Percentiles rank a stretch among this genome's conserved stretches.
Evolutionary conservation across 257 asterid genomes (phyloP).

Genomic region (Lycium ferocissimum): DNA sequence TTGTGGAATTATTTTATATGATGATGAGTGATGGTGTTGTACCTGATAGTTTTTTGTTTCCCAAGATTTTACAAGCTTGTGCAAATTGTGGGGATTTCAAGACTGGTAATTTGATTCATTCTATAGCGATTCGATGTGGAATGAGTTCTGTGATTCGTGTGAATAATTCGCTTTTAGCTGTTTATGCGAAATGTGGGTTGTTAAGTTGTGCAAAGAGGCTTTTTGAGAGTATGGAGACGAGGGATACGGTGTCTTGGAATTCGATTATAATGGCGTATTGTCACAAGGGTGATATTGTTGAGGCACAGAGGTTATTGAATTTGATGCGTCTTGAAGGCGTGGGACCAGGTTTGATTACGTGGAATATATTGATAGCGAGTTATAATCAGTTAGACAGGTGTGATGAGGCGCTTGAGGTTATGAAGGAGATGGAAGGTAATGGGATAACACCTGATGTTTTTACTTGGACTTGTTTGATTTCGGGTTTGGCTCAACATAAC

Average conservation of each 20-base stretch:
- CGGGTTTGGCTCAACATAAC: slow-evolving; percentile 68
- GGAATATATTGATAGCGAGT: slow-evolving; percentile 72
- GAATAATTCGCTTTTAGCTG: slow-evolving; percentile 69
- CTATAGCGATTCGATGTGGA: slow-evolving; percentile 55
- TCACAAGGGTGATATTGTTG: slow-evolving; percentile 51
- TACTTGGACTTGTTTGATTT: slow-evolving; percentile 77
- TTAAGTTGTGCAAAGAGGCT: slow-evolving; percentile 58
- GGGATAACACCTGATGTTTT: slow-evolving; percentile 70
- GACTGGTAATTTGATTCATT: slow-evolving; percentile 72
- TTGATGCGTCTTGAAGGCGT: slow-evolving; percentile 59
- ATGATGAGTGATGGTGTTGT: slow-evolving; percentile 64
- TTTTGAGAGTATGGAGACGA: slow-evolving; percentile 56
- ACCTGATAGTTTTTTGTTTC: slow-evolving; percentile 71
- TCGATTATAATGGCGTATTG: slow-evolving; percentile 71
- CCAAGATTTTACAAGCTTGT: slow-evolving; percentile 81
- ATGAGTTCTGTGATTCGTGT: slow-evolving; percentile 54
- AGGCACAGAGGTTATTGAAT: slow-evolving; percentile 57
- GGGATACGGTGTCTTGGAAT: slow-evolving; percentile 79
- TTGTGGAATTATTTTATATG: slow-evolving; percentile 62
- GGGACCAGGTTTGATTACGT: slow-evolving; percentile 68
- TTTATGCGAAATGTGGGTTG: slow-evolving; percentile 70
- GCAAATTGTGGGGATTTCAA: slow-evolving; percentile 65
- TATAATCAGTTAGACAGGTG: slow-evolving; percentile 64
- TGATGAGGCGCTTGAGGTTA: slow-evolving; percentile 60
- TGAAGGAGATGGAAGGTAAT: slow-evolving; percentile 65